phyloP scores from a whole-genome alignment of 2,329 filamentous ascomycete species.

The Xylariaceae sp. region DNA sequence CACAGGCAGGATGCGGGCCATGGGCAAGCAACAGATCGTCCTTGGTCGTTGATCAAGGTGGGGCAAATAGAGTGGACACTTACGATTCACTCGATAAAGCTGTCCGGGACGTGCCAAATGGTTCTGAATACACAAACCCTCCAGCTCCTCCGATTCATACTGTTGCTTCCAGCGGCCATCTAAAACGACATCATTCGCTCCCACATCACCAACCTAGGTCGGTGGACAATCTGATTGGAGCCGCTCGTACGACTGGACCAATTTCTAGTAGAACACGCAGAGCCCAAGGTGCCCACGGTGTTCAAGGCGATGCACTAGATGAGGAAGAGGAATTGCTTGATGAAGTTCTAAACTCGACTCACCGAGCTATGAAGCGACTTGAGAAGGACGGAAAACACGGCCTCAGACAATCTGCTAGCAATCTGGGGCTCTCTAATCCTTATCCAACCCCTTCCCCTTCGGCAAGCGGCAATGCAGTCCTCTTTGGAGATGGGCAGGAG shows the following conservation, averaged over 20 bases:
- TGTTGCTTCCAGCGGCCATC: conserved; percentile 55
- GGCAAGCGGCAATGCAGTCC: conserved; percentile 78
- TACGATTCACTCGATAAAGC: conserved; percentile 68
- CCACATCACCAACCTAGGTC: conserved; percentile 69
- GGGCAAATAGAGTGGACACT: conserved; percentile 59
- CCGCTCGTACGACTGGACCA: conserved; percentile 62
- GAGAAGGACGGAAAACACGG: conserved; percentile 60
- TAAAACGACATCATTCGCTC: conserved; percentile 71
- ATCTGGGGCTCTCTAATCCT: conserved; percentile 65
- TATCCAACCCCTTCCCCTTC: conserved; percentile 77
- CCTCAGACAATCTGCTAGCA: conserved; percentile 69
- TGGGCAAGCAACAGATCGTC: conserved; percentile 89
- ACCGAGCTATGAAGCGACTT: conserved; percentile 75
- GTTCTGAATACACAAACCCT: conserved; percentile 51
- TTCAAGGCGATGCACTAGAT: conserved; percentile 91
- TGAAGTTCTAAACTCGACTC: conserved; percentile 81
- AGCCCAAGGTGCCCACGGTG: conserved; percentile 75
- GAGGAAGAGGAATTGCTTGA: conserved; percentile 96
- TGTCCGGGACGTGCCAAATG: conserved; percentile 60
- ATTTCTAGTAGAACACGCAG: conserved; percentile 82
- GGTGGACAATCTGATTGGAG: conserved; percentile 67
- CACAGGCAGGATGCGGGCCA: conserved; percentile 88
- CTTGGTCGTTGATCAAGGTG: conserved; percentile 72
- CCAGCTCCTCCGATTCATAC: conserved; percentile 63
- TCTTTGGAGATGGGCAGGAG: conserved; percentile 73